phyloP scores from a whole-genome alignment of 495 filamentous ascomycete species.

The Cryomyces antarcticus region DNA sequence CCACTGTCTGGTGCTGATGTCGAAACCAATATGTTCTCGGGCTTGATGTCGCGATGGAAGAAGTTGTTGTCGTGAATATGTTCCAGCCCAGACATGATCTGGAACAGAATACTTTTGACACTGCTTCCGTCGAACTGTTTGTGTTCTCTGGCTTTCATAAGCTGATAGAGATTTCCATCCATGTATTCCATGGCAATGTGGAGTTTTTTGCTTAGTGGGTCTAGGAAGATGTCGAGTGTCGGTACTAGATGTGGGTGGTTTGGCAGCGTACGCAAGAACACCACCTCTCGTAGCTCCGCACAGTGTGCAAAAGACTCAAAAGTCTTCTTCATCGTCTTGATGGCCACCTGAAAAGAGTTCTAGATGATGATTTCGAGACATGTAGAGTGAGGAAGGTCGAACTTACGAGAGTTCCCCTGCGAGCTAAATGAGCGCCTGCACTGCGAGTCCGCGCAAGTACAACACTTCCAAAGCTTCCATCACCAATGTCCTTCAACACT shows the following conservation, averaged over 20 bases:
- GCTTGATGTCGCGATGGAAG: constrained; percentile 98
- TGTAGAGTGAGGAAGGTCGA: background rate
- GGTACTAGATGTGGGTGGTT: constrained; percentile 82
- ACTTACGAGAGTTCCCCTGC: constrained; percentile 80
- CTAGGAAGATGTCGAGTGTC: constrained; percentile 95
- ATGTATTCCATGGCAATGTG: constrained; percentile 99
- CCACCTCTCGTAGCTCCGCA: constrained; percentile 83
- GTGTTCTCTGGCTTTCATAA: constrained; percentile 96
- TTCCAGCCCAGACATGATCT: constrained; percentile 88
- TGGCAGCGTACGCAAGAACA: constrained; percentile 81
- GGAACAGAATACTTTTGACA: constrained; percentile 94
- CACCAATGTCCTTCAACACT: constrained; percentile 91
- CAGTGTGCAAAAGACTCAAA: constrained; percentile 84
- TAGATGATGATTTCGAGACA: background rate
- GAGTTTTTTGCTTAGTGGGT: constrained; percentile 83
- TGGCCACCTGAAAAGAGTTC: constrained; percentile 50
- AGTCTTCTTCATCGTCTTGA: constrained; percentile 99
- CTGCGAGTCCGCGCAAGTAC: constrained; percentile 77
- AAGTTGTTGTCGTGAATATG: constrained; percentile 95
- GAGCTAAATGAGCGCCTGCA: constrained; percentile 71
- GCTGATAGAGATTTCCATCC: constrained; percentile 96
- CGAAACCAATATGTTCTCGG: constrained; percentile 95
- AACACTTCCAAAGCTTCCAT: constrained; percentile 97
- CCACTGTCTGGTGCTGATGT: constrained; percentile 66
- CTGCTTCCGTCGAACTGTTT: constrained; percentile 75